Conservation (phyloP, 1,284 basidiomycete species). For the Porodaedalea pini region DNA sequence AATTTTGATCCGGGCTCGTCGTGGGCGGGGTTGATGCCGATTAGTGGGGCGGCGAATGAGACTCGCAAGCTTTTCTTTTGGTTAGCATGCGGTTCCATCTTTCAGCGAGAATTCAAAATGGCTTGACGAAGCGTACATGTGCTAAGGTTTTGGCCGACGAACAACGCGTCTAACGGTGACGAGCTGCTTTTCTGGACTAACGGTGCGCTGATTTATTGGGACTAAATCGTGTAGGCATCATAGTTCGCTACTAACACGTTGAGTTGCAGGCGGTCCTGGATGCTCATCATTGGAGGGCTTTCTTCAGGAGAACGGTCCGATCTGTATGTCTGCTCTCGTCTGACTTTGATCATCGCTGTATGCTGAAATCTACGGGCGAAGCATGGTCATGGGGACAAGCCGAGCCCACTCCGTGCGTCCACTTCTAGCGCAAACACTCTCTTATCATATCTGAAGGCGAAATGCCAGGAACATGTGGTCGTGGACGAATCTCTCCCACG, state of each 20-base stretch:
- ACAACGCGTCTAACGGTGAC: constrained; percentile 41
- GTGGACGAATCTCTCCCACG: constrained; percentile 44
- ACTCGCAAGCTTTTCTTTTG: constrained; percentile 46
- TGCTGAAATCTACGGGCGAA: constrained; percentile 23
- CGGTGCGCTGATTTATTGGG: constrained; percentile 21
- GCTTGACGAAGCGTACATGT: not conserved
- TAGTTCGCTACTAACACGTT: not conserved
- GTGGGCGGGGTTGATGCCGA: constrained; percentile 40
- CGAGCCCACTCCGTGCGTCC: constrained; percentile 41
- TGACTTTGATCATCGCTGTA: not conserved
- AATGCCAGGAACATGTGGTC: constrained; percentile 31
- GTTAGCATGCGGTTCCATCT: constrained; percentile 23
- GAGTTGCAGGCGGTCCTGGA: constrained; percentile 39
- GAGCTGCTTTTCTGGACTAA: constrained; percentile 50
- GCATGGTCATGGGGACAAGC: constrained; percentile 57
- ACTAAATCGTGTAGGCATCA: not conserved
- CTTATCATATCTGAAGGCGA: not conserved
- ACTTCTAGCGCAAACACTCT: not conserved
- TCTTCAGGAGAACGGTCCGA: constrained; percentile 47
- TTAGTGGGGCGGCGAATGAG: constrained; percentile 34
- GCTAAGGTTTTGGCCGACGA: constrained; percentile 44
- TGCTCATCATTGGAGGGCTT: constrained; percentile 48
- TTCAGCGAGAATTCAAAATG: too few species aligned
- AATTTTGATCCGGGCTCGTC: constrained; percentile 40
- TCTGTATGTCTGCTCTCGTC: constrained; percentile 27